A percentile compares a stretch with the other conserved stretches of the same genome.
Evolutionary conservation across 768 basidiomycete genomes (phyloP).

Genomic region (Polyporus arcularius): DNA sequence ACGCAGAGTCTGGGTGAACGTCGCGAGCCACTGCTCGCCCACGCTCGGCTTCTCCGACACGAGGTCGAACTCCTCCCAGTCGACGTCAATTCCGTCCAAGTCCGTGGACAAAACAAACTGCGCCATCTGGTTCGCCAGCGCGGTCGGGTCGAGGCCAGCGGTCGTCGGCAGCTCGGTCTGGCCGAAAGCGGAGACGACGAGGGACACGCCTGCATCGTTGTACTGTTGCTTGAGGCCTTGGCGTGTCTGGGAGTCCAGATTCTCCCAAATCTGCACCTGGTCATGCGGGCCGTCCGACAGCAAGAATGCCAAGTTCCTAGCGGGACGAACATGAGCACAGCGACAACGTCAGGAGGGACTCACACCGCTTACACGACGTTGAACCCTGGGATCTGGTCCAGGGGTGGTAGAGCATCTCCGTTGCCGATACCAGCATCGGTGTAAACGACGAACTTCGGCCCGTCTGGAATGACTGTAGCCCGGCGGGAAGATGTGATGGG

Average conservation of each 20-base stretch:
- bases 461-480: not conserved
- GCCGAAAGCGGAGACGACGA: conserved; percentile 60
- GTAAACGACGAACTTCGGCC: conserved; percentile 15
- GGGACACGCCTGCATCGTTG: conserved; percentile 53
- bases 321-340: not conserved
- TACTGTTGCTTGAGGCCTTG: conserved; percentile 47
- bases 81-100: conserved; percentile 58
- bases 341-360: not conserved
- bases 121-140: conserved; percentile 45
- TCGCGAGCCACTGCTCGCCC: conserved; percentile 49
- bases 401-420: not conserved
- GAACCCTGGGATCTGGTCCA: conserved; percentile 15
- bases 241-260: conserved; percentile 39
- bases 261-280: conserved; percentile 45
- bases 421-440: conserved; percentile 1
- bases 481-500: not conserved
- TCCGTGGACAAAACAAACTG: conserved; percentile 45
- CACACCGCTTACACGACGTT: conserved; percentile 12
- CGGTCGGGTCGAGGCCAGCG: conserved; percentile 39
- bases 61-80: conserved; percentile 61
- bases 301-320: conserved; percentile 44
- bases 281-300: conserved; percentile 42
- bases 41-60: conserved; percentile 51
- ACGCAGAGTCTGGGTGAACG: conserved; percentile 38
- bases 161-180: conserved; percentile 46